Evolutionary conservation across 495 filamentous ascomycete species (phyloP).

Genomic region (Penicillium crystallinum): DNA sequence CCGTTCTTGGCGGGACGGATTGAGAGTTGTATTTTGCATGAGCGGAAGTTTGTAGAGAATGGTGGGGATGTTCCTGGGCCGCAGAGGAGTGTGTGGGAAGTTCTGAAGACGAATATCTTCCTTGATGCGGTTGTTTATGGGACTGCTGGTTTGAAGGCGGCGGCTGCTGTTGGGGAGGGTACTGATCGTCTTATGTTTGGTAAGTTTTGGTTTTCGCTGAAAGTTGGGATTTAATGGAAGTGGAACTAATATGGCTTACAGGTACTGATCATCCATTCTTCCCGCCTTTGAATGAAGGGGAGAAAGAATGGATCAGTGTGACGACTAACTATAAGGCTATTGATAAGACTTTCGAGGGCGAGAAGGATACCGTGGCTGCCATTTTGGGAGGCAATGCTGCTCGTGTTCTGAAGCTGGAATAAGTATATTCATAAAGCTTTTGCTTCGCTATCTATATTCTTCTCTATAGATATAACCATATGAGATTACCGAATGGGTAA

Average conservation of each 20-base stretch:
- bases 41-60: conserved; percentile 60
- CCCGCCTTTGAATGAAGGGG: conserved; percentile 62
- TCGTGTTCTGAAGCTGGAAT: conserved; percentile 53
- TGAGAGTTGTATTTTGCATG: conserved; percentile 82
- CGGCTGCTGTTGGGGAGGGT: conserved; percentile 50
- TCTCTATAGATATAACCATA: neutral
- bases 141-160: conserved; percentile 67
- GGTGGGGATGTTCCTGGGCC: conserved; percentile 46
- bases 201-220: conserved; percentile 20
- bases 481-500: too few relatives aligned
- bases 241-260: conserved; percentile 21
- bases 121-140: conserved; percentile 86
- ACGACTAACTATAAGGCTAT: conserved; percentile 72
- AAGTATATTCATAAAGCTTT: conserved; percentile 2
- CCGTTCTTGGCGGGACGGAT: conserved; percentile 87
- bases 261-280: conserved; percentile 95
- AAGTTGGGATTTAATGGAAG: neutral
- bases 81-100: conserved; percentile 61
- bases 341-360: conserved; percentile 49
- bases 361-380: conserved; percentile 41
- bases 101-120: conserved; percentile 80
- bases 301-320: conserved; percentile 77
- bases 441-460: neutral
- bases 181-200: conserved; percentile 72
- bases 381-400: conserved; percentile 70